Conservation (phyloP, 2,329 filamentous ascomycete species). For the Phoma sp. region DNA sequence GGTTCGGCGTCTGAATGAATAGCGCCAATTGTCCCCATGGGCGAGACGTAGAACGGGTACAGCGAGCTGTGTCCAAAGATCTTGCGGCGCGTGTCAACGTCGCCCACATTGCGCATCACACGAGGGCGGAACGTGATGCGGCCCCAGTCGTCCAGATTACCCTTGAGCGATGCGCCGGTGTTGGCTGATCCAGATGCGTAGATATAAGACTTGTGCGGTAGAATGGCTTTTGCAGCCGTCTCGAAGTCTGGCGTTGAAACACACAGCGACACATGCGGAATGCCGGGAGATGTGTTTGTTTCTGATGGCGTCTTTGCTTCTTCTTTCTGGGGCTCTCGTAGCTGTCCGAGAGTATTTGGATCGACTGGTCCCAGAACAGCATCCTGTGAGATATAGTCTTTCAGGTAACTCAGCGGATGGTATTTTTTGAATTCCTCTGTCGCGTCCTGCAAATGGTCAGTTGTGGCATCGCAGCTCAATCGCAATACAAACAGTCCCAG, state of each 20-base stretch:
- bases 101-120: slow-evolving; percentile 45
- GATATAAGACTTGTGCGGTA: slow-evolving; percentile 43
- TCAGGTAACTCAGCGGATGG: slow-evolving; percentile 40
- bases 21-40: slow-evolving; percentile 47
- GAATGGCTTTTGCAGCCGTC: slow-evolving; percentile 37
- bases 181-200: slow-evolving; percentile 47
- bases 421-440: slow-evolving; percentile 46
- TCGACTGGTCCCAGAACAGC: slow-evolving; percentile 38
- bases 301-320: slow-evolving; percentile 26
- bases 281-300: slow-evolving; percentile 27
- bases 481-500: slow-evolving; percentile 51
- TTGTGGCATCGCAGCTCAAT: neutral
- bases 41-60: slow-evolving; percentile 50
- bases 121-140: slow-evolving; percentile 46
- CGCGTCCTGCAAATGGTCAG: slow-evolving; percentile 36
- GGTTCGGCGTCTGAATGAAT: slow-evolving; percentile 46
- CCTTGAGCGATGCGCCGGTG: slow-evolving; percentile 37
- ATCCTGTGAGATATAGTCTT: slow-evolving; percentile 37
- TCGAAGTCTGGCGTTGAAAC: slow-evolving; percentile 44
- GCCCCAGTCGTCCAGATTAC: slow-evolving; percentile 44
- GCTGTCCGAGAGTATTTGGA: slow-evolving; percentile 39
- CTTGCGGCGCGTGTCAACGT: slow-evolving; percentile 37
- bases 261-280: slow-evolving; percentile 41
- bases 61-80: slow-evolving; percentile 45
- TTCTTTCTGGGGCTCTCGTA: slow-evolving; percentile 31